A percentile compares a stretch with the other conserved stretches of the same genome.
These are phyloP conservation scores for Amanita phalloides DNA, from an alignment of 768 basidiomycete species.

Conservation along the genomic window DNA sequence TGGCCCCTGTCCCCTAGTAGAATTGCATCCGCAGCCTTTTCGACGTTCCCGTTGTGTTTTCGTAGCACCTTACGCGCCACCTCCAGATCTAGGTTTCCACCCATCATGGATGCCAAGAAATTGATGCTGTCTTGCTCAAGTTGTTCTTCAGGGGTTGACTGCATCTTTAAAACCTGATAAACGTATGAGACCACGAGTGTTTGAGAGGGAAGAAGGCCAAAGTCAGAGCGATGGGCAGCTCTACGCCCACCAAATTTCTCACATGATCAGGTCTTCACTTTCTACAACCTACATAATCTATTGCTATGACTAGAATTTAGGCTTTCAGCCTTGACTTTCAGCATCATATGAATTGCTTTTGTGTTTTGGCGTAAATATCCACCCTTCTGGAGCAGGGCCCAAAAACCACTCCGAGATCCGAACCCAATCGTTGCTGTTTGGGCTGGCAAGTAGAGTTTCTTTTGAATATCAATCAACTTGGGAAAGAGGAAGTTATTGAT, in stretches of 20 bases:
- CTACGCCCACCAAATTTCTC: no score
- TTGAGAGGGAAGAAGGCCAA: neutral
- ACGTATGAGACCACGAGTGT: neutral
- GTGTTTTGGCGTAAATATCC: conserved; percentile 88
- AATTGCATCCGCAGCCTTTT: conserved; percentile 45
- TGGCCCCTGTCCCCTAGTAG: conserved; percentile 40
- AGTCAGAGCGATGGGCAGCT: neutral
- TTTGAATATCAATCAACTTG: conserved; percentile 2
- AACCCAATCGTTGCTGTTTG: conserved; percentile 79
- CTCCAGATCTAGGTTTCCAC: conserved; percentile 27
- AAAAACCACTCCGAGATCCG: conserved; percentile 94
- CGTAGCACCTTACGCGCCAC: conserved; percentile 45
- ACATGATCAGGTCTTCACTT: no score
- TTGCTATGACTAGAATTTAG: no score
- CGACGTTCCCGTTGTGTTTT: conserved; percentile 48
- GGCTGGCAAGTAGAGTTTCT: conserved; percentile 82
- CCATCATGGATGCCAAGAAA: conserved; percentile 23
- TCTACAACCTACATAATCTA: no score
- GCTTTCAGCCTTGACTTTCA: conserved; percentile 28
- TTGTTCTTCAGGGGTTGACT: conserved; percentile 16
- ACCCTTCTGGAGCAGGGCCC: conserved; percentile 74
- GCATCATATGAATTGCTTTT: conserved; percentile 72
- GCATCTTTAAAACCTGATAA: conserved; percentile 8
- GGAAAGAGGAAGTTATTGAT: neutral
- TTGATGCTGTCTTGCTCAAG: conserved; percentile 21